phyloP scores from a whole-genome alignment of 2,329 filamentous ascomycete genomes.

The Verticillium tricorpus region DNA sequence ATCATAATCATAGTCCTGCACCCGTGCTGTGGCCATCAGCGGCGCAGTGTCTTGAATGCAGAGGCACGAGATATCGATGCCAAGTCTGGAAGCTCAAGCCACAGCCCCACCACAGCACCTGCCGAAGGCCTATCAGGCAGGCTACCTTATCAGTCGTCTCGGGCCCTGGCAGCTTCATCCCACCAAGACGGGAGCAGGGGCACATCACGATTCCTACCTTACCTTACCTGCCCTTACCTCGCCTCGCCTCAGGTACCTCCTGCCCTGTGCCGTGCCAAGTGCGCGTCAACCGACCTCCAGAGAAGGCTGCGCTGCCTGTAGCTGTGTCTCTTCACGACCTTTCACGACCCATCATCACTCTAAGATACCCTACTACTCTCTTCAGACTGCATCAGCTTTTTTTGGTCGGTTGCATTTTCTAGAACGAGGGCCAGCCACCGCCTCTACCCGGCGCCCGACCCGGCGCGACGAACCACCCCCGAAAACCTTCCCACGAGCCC shows the following conservation, averaged over 20 bases:
- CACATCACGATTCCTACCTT: background rate
- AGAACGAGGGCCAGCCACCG: background rate
- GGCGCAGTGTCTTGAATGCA: background rate
- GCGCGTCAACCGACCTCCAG: background rate
- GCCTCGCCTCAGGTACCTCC: background rate
- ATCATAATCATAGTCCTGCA: background rate
- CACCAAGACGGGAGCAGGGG: background rate
- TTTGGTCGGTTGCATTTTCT: background rate
- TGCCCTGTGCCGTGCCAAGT: background rate
- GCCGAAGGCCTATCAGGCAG: background rate
- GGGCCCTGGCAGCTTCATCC: background rate
- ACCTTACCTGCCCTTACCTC: background rate
- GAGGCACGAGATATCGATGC: background rate
- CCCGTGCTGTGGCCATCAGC: too few relatives aligned
- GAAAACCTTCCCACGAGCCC: constrained; percentile 1
- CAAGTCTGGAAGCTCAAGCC: background rate
- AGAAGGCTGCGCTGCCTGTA: constrained; percentile 3
- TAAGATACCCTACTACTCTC: background rate
- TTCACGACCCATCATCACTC: constrained; percentile 1
- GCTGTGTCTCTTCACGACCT: constrained; percentile 4
- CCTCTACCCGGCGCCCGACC: background rate
- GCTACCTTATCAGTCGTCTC: background rate
- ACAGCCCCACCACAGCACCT: background rate
- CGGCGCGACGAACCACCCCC: background rate
- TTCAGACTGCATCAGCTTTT: background rate